Percentiles rank a stretch among this genome's conserved stretches.
These are phyloP conservation scores for Neurospora sp. DNA, from an alignment of 495 filamentous ascomycete genomes.

Conservation along the genomic window DNA sequence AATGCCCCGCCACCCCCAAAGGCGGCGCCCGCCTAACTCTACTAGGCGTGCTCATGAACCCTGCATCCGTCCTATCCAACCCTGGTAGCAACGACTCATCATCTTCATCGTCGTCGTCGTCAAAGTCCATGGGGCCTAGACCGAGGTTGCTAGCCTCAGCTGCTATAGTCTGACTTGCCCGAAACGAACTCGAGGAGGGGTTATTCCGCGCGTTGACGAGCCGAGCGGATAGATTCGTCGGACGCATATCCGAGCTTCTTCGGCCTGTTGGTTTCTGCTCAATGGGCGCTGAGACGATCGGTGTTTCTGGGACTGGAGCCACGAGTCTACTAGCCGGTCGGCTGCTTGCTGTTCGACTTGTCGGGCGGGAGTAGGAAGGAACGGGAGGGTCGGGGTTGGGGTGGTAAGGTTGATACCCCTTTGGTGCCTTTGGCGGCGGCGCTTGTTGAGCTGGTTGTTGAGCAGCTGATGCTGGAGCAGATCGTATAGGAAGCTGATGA, in stretches of 20 bases:
- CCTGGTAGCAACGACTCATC: constrained; percentile 6
- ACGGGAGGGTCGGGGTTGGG: background rate
- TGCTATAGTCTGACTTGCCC: background rate
- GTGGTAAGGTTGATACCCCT: background rate
- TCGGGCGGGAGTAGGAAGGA: background rate
- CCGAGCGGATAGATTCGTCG: constrained; percentile 1
- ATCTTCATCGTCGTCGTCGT: constrained; percentile 10
- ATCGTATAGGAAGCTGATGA: background rate
- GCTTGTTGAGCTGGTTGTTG: background rate
- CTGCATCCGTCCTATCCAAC: constrained; percentile 8
- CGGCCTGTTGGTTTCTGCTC: background rate
- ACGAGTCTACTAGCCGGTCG: background rate
- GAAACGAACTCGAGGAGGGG: background rate
- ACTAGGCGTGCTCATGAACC: constrained; percentile 25
- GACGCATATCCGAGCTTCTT: constrained; percentile 3
- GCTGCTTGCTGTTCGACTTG: background rate
- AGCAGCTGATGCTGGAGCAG: background rate
- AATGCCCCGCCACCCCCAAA: constrained; percentile 3
- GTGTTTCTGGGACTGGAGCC: background rate
- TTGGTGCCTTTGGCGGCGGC: background rate
- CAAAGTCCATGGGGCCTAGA: constrained; percentile 23
- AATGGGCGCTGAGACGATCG: background rate
- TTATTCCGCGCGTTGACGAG: background rate
- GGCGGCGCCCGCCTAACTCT: constrained; percentile 12
- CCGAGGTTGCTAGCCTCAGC: background rate